phyloP scores from a whole-genome alignment of 1,139 yeast species.

The Taiozyma sp. region DNA sequence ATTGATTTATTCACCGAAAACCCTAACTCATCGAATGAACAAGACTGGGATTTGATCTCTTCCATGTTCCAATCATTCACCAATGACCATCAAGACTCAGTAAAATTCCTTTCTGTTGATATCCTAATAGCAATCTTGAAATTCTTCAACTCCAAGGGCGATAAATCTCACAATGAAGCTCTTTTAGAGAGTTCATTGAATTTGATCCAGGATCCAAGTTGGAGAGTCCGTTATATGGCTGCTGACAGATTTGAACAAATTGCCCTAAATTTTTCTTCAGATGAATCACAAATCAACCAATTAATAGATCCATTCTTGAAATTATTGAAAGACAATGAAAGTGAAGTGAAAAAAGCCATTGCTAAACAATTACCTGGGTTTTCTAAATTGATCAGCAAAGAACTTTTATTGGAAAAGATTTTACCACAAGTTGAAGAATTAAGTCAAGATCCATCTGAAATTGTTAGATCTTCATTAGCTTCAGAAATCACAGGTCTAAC shows the following conservation, averaged over 20 bases:
- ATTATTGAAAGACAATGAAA: constrained; percentile 88
- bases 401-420: constrained; percentile 61
- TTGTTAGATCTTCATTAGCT: constrained; percentile 90
- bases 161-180: constrained; percentile 55
- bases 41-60: constrained; percentile 71
- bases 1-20: constrained; percentile 52
- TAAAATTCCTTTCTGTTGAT: constrained; percentile 84
- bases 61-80: constrained; percentile 80
- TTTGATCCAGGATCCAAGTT: constrained; percentile 83
- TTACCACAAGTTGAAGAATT: constrained; percentile 82
- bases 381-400: constrained; percentile 47
- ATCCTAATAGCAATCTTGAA: constrained; percentile 71
- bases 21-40: constrained; percentile 33
- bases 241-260: constrained; percentile 85
- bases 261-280: constrained; percentile 55
- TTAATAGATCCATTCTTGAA: constrained; percentile 50
- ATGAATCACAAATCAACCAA: constrained; percentile 53
- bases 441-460: constrained; percentile 88
- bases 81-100: constrained; percentile 92
- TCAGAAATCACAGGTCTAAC: constrained; percentile 83
- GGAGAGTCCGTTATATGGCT: constrained; percentile 98
- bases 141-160: constrained; percentile 55
- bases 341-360: constrained; percentile 93
- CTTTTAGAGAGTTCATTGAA: constrained; percentile 58
- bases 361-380: constrained; percentile 90